Percentiles rank a stretch among this genome's conserved stretches.
Evolutionary conservation across 768 basidiomycete species (phyloP).

Genomic region (Xerocomus spinulosus): DNA sequence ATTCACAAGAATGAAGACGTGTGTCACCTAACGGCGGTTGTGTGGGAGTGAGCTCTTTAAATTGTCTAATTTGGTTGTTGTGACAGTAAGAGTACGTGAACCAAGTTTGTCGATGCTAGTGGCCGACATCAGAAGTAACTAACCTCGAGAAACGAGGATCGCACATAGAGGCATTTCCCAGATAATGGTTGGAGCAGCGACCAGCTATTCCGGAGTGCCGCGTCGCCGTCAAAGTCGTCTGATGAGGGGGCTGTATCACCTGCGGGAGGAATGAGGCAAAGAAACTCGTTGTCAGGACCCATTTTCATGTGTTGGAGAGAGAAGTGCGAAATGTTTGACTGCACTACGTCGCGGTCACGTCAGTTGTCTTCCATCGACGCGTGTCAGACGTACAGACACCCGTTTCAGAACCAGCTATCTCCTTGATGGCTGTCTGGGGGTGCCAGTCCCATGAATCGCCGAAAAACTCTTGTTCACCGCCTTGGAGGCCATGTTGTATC

Average conservation of each 20-base stretch:
- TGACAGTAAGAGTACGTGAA: conserved; percentile 98
- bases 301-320: conserved; percentile 73
- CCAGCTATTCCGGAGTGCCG: conserved; percentile 75
- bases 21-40: conserved; percentile 63
- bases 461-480: conserved; percentile 75
- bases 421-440: conserved; percentile 42
- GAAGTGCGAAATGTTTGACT: conserved; percentile 34
- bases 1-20: conserved; percentile 14
- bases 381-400: conserved; percentile 39
- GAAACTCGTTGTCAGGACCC: conserved; percentile 62
- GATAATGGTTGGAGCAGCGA: conserved; percentile 73
- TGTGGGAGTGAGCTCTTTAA: conserved; percentile 72
- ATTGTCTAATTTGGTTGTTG: conserved; percentile 92
- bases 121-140: conserved; percentile 30
- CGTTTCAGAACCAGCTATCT: conserved; percentile 54
- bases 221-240: conserved; percentile 55
- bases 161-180: conserved; percentile 81
- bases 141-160: conserved; percentile 35
- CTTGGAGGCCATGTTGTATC: conserved; percentile 66
- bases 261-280: conserved; percentile 74
- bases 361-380: conserved; percentile 11
- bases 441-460: conserved; percentile 54
- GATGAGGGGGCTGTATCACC: conserved; percentile 40
- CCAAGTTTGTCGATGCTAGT: conserved; percentile 83
- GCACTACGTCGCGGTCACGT: conserved; percentile 15